Percentiles rank a stretch among this genome's conserved stretches.
These are phyloP conservation scores for Sclerotinia nivalis DNA, from an alignment of 2,329 filamentous ascomycete genomes.

Conservation along the genomic window DNA sequence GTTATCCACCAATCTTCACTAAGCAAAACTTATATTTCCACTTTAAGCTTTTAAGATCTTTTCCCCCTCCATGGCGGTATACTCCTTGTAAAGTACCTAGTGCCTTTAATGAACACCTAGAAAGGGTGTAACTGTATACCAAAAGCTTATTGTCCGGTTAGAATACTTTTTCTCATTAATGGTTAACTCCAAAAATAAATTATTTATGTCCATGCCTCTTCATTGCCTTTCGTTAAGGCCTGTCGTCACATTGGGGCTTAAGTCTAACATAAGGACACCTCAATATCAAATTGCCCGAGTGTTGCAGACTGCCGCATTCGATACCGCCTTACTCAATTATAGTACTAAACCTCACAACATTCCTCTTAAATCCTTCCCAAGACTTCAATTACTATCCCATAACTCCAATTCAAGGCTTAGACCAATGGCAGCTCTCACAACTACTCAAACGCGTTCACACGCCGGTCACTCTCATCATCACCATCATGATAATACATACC, in stretches of 20 bases:
- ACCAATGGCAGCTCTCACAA: conserved; percentile 39
- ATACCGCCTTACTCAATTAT: conserved; percentile 29
- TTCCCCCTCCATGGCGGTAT: background rate
- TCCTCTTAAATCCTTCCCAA: conserved; percentile 32
- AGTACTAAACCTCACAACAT: conserved; percentile 29
- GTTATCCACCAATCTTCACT: background rate
- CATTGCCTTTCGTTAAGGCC: conserved; percentile 37
- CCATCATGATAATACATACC: conserved; percentile 81
- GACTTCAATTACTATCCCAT: conserved; percentile 33
- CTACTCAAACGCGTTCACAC: conserved; percentile 42
- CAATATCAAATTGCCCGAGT: conserved; percentile 36
- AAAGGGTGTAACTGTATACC: conserved; percentile 19
- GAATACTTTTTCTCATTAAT: conserved; percentile 9
- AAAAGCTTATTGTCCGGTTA: background rate
- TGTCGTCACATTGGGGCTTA: conserved; percentile 35
- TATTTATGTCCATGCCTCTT: conserved; percentile 37
- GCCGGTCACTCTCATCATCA: conserved; percentile 65
- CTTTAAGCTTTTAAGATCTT: conserved; percentile 9
- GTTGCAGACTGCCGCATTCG: conserved; percentile 37
- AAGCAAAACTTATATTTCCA: conserved; percentile 2
- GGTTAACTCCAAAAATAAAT: background rate
- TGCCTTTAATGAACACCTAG: conserved; percentile 23
- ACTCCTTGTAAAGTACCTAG: conserved; percentile 24
- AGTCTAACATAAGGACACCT: conserved; percentile 40
- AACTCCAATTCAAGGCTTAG: conserved; percentile 30